These are phyloP conservation scores for Miscanthus lutarioriparius DNA, from an alignment of 176 grass and related monocot species.

Conservation along the genomic window DNA sequence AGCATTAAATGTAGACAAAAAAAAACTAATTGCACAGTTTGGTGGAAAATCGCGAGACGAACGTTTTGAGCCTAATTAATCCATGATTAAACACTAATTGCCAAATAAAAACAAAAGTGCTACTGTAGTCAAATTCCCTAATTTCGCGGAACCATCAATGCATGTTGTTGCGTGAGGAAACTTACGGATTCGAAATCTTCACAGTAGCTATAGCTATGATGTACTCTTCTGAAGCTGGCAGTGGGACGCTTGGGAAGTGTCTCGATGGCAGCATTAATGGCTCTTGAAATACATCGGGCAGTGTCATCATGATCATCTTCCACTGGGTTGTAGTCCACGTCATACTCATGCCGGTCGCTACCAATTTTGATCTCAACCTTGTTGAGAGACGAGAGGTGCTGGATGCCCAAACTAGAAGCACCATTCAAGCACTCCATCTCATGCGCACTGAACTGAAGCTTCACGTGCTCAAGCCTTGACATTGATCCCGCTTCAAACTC, in stretches of 20 bases:
- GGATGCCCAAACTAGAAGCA: slow-evolving; percentile 3
- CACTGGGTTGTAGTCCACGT: too few relatives aligned
- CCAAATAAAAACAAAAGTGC: too few relatives aligned
- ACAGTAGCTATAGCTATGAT: rapidly evolving
- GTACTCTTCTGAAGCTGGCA: not conserved
- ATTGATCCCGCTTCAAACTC: slow-evolving; percentile 11
- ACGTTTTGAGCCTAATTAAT: too few relatives aligned
- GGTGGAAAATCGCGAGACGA: too few relatives aligned
- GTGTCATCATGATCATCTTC: too few relatives aligned
- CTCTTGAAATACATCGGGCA: not conserved
- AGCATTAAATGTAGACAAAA: too few relatives aligned
- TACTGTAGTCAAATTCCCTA: too few relatives aligned
- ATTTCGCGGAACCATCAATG: not conserved
- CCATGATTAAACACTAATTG: too few relatives aligned
- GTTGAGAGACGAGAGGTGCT: slow-evolving; percentile 1
- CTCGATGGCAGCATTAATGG: not conserved
- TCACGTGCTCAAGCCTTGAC: not conserved
- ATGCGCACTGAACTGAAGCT: not conserved
- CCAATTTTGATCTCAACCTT: not conserved
- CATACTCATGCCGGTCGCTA: too few relatives aligned
- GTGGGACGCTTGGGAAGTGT: not conserved
- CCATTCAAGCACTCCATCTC: not conserved
- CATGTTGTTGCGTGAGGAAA: not conserved
- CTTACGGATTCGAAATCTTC: not conserved
- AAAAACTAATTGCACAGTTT: too few relatives aligned